Conservation (phyloP, 176 grass and related monocot species). For the Hyparrhenia diplandra region DNA sequence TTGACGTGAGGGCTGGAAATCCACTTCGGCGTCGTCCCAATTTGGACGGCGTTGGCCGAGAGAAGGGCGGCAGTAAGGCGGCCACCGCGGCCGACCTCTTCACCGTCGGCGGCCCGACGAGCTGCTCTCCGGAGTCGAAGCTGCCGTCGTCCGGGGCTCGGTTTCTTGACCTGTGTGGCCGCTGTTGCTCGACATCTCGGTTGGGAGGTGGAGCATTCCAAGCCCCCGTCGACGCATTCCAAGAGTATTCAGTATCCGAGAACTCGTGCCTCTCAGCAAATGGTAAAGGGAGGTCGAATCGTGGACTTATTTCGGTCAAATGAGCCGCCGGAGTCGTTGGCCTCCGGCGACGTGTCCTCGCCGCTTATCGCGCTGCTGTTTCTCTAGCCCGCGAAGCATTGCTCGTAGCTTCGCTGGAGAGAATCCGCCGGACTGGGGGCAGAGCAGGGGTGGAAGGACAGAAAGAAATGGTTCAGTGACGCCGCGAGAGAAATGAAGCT, state of each 20-base stretch:
- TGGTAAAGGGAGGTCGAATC: background rate
- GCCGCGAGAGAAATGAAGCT: background rate
- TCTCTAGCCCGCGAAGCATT: slow-evolving; percentile 87
- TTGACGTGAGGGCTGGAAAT: slow-evolving; percentile 80
- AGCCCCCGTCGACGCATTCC: slow-evolving; percentile 28
- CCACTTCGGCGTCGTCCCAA: slow-evolving; percentile 99
- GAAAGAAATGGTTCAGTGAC: background rate
- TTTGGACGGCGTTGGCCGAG: slow-evolving; percentile 77
- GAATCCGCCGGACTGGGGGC: slow-evolving; percentile 59
- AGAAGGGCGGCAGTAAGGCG: slow-evolving; percentile 62
- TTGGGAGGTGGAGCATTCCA: slow-evolving; percentile 80
- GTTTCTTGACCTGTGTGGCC: slow-evolving; percentile 37
- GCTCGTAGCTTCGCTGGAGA: slow-evolving; percentile 75
- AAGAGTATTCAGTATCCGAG: background rate
- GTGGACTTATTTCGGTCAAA: slow-evolving; percentile 41
- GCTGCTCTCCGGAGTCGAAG: slow-evolving; percentile 72
- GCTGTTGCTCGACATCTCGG: slow-evolving; percentile 50
- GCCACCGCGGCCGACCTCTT: slow-evolving; percentile 19
- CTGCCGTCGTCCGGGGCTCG: slow-evolving; percentile 61
- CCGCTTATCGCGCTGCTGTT: slow-evolving; percentile 38
- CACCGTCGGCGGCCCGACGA: slow-evolving; percentile 40
- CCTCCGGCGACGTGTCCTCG: slow-evolving; percentile 52
- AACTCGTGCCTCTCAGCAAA: slow-evolving; percentile 8
- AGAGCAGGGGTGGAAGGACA: background rate
- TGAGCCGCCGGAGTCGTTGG: slow-evolving; percentile 42